A percentile compares a stretch with the other conserved stretches of the same genome.
These are phyloP conservation scores for Beverwykella pulmonaria DNA, from an alignment of 495 filamentous ascomycete species.

Conservation along the genomic window DNA sequence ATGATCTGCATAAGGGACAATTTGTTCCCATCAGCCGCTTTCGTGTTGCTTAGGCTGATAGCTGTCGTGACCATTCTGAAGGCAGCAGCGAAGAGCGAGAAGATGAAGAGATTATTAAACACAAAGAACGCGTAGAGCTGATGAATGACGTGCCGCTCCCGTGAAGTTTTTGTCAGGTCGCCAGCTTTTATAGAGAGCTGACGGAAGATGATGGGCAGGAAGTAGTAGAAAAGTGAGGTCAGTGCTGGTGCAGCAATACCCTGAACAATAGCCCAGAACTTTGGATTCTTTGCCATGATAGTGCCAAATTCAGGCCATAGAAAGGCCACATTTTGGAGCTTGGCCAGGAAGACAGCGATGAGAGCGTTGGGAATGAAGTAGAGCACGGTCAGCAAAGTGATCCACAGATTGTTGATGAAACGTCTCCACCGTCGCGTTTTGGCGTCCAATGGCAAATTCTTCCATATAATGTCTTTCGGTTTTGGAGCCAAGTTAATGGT, in stretches of 20 bases:
- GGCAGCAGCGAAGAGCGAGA: constrained; percentile 81
- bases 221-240: constrained; percentile 83
- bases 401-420: constrained; percentile 80
- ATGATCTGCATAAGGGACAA: constrained; percentile 69
- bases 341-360: constrained; percentile 90
- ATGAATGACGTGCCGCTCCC: constrained; percentile 88
- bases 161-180: constrained; percentile 85
- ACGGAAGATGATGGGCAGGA: constrained; percentile 89
- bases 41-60: constrained; percentile 51
- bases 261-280: constrained; percentile 83
- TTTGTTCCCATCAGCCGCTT: constrained; percentile 37
- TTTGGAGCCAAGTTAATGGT: constrained; percentile 77
- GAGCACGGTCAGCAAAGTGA: constrained; percentile 75
- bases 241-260: constrained; percentile 92
- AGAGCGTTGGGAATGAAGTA: constrained; percentile 95
- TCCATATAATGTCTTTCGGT: constrained; percentile 95
- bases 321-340: constrained; percentile 73
- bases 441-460: constrained; percentile 76
- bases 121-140: constrained; percentile 97
- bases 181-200: constrained; percentile 76
- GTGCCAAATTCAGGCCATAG: constrained; percentile 78
- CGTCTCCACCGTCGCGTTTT: constrained; percentile 68
- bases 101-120: constrained; percentile 94
- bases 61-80: constrained; percentile 72
- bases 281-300: constrained; percentile 61